These are phyloP conservation scores for Parietaria judaica DNA, from an alignment of 306 rosid genomes.

Conservation along the genomic window DNA sequence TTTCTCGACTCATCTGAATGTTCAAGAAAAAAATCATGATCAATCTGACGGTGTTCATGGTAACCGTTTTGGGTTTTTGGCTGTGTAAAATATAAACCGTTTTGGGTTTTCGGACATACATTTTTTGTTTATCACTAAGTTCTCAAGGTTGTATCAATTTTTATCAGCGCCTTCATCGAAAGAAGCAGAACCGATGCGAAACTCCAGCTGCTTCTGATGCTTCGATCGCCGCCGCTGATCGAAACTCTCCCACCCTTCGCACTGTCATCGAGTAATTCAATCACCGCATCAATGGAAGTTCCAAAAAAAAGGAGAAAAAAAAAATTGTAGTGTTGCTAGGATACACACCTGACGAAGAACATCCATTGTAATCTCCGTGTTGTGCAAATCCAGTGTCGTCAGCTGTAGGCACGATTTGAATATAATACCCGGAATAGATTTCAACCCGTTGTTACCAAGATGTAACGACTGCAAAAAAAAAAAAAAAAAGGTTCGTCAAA, in stretches of 20 bases:
- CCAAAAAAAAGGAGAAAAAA: background rate
- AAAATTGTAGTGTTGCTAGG: constrained; percentile 1
- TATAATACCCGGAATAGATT: constrained; percentile 64
- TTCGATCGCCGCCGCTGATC: constrained; percentile 67
- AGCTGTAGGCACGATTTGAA: constrained; percentile 71
- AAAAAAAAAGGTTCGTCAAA: background rate
- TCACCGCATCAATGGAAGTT: background rate
- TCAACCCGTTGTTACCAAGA: constrained; percentile 68
- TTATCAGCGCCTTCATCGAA: constrained; percentile 97
- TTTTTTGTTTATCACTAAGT: background rate
- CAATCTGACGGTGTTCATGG: too few species aligned
- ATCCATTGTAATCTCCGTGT: constrained; percentile 77
- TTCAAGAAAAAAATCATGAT: too few species aligned
- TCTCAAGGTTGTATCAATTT: constrained; percentile 24
- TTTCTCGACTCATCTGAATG: too few species aligned
- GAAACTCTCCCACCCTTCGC: constrained; percentile 84
- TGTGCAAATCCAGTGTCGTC: constrained; percentile 73
- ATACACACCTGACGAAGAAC: constrained; percentile 65
- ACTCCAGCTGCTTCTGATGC: constrained; percentile 84
- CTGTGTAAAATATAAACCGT: too few species aligned
- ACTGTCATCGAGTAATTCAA: constrained; percentile 29
- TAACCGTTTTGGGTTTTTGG: too few species aligned
- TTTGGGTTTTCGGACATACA: too few species aligned
- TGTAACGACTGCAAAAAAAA: constrained; percentile 48
- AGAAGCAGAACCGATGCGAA: constrained; percentile 54